These are phyloP conservation scores for Monosporascus sp. DNA, from an alignment of 2,329 filamentous ascomycete genomes.

Conservation along the genomic window DNA sequence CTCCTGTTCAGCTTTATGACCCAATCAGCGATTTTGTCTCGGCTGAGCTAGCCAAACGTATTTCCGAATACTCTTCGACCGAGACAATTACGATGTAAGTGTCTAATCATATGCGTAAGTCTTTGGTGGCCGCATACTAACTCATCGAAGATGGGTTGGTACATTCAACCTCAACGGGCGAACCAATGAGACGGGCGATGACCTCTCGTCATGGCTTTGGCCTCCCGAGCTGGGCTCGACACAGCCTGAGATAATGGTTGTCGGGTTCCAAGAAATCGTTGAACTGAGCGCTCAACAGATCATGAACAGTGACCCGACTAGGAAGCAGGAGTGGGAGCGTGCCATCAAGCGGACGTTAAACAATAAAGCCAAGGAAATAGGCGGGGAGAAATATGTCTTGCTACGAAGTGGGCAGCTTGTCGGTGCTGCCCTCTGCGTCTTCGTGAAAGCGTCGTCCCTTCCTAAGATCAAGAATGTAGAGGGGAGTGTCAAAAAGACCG, in stretches of 20 bases:
- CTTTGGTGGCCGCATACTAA: constrained; percentile 13
- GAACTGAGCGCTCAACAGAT: constrained; percentile 96
- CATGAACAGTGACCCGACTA: constrained; percentile 92
- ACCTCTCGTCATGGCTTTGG: constrained; percentile 83
- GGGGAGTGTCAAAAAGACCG: constrained; percentile 88
- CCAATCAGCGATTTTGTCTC: constrained; percentile 90
- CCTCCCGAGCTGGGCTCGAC: constrained; percentile 53
- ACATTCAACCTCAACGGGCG: constrained; percentile 95
- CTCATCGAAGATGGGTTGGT: constrained; percentile 53
- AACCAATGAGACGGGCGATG: constrained; percentile 69
- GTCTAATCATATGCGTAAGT: not conserved
- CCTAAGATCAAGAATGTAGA: constrained; percentile 92
- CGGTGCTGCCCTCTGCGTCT: constrained; percentile 86
- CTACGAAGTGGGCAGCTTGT: constrained; percentile 91
- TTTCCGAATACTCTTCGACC: constrained; percentile 69
- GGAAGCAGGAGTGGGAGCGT: constrained; percentile 80
- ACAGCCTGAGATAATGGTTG: constrained; percentile 79
- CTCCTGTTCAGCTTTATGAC: constrained; percentile 81
- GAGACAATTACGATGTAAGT: constrained; percentile 70
- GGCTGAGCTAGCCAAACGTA: constrained; percentile 64
- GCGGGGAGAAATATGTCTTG: constrained; percentile 78
- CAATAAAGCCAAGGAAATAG: constrained; percentile 56
- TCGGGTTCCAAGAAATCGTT: constrained; percentile 98
- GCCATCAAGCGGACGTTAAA: constrained; percentile 78
- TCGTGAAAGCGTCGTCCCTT: constrained; percentile 74